Percentiles rank a stretch among this genome's conserved stretches.
Conservation (phyloP, 2,329 filamentous ascomycete species). For the Chrysosporium queenslandicum region DNA sequence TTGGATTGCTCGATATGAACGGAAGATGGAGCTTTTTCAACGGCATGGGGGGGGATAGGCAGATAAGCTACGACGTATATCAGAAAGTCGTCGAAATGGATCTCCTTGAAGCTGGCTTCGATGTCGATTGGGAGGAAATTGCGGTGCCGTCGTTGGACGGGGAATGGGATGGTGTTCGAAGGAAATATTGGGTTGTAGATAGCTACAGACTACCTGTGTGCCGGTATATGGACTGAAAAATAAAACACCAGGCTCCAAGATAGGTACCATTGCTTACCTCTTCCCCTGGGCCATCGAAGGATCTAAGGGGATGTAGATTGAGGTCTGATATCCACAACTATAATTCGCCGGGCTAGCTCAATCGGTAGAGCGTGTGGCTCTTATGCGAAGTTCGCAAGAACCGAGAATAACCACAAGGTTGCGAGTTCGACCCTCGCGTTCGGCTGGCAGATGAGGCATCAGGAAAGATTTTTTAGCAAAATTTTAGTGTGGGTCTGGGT, state of each 20-base stretch:
- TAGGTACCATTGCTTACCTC: not conserved
- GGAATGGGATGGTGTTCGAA: slow-evolving; percentile 80
- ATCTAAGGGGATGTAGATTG: not conserved
- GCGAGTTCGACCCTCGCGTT: slow-evolving; percentile 38
- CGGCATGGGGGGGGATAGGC: slow-evolving; percentile 78
- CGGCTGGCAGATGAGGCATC: slow-evolving; percentile 21
- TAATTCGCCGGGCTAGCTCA: slow-evolving; percentile 40
- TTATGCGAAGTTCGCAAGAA: slow-evolving; percentile 24
- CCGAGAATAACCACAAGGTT: slow-evolving; percentile 26
- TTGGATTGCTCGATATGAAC: slow-evolving; percentile 54
- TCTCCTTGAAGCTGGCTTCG: slow-evolving; percentile 75
- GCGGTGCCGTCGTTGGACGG: slow-evolving; percentile 62
- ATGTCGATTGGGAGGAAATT: slow-evolving; percentile 75
- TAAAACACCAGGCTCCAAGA: not conserved
- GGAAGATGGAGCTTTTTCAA: slow-evolving; percentile 56
- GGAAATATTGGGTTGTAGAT: slow-evolving; percentile 81
- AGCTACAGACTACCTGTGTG: slow-evolving; percentile 39
- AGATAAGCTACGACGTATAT: slow-evolving; percentile 94
- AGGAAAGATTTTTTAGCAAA: not conserved
- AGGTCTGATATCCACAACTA: not conserved
- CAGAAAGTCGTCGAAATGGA: slow-evolving; percentile 86
- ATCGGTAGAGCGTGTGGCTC: slow-evolving; percentile 44
- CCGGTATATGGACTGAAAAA: slow-evolving; percentile 25
- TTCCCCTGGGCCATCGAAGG: not conserved
- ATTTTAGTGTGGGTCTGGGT: not conserved